Conservation (phyloP, 108 stramenopile species). For the Fragilariopsis cylindrus region DNA sequence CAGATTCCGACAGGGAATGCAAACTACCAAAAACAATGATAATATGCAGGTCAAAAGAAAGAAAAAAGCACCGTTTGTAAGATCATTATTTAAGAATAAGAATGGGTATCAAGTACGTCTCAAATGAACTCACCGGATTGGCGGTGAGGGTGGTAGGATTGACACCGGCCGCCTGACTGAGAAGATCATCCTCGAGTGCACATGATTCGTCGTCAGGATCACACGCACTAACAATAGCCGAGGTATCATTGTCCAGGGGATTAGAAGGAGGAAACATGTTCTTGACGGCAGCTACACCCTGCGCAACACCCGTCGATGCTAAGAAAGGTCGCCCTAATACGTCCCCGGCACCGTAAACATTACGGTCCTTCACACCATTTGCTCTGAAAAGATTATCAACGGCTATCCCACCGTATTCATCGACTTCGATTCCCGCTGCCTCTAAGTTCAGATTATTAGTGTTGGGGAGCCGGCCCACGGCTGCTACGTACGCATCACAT, state of each 20-base stretch:
- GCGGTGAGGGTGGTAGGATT: conserved; percentile 74
- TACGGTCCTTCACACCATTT: conserved; percentile 46
- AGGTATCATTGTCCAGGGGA: not conserved
- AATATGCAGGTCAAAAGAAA: not conserved
- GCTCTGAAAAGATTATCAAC: conserved; percentile 54
- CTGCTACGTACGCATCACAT: conserved; percentile 76
- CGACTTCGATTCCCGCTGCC: conserved; percentile 67
- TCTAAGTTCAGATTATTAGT: conserved; percentile 64
- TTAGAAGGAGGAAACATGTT: conserved; percentile 51
- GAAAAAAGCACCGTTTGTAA: not conserved
- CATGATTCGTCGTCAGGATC: conserved; percentile 34
- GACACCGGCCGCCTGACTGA: conserved; percentile 44
- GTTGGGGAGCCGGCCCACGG: conserved; percentile 80
- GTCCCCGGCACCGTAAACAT: conserved; percentile 86
- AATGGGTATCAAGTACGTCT: too few species aligned
- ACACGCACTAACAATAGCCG: conserved; percentile 1
- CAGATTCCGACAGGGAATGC: conserved; percentile 86
- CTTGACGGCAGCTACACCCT: conserved; percentile 62
- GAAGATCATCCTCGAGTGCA: conserved; percentile 29
- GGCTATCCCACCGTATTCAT: conserved; percentile 68
- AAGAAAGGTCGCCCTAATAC: conserved; percentile 79
- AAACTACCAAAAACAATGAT: conserved; percentile 27
- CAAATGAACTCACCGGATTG: conserved; percentile 45
- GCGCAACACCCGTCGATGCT: conserved; percentile 79
- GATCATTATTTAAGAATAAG: too few species aligned